These are phyloP conservation scores for Biscogniauxia marginata DNA, from an alignment of 2,329 filamentous ascomycete species.

Conservation along the genomic window DNA sequence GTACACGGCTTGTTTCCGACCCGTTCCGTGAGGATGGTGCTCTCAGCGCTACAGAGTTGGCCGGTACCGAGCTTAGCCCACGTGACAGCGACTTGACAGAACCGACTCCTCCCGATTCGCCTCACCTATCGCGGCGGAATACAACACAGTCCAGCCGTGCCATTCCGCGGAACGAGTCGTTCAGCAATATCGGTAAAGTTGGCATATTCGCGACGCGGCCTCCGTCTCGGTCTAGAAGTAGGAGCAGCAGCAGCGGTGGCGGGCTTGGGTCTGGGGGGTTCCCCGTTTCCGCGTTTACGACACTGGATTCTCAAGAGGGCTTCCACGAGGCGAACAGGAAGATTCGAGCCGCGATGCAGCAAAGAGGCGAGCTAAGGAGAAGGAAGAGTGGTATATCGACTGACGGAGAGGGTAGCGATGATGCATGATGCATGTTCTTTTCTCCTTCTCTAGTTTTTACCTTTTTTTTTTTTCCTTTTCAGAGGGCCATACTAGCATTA, in stretches of 20 bases:
- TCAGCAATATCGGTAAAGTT: constrained; percentile 83
- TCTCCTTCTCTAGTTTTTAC: constrained; percentile 2
- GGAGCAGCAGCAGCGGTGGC: constrained; percentile 54
- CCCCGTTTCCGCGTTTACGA: constrained; percentile 68
- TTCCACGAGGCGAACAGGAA: constrained; percentile 82
- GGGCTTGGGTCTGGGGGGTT: constrained; percentile 61
- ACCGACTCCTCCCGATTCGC: constrained; percentile 29
- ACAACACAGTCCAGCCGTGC: constrained; percentile 54
- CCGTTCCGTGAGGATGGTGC: constrained; percentile 38
- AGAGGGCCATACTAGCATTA: neutral
- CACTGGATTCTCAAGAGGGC: constrained; percentile 64
- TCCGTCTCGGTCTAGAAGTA: constrained; percentile 65
- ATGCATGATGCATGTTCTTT: neutral
- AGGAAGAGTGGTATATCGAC: constrained; percentile 44
- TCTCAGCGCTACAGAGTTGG: constrained; percentile 31
- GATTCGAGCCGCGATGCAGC: constrained; percentile 81
- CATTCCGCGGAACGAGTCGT: constrained; percentile 85
- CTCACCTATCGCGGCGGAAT: constrained; percentile 42
- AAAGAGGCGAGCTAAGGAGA: constrained; percentile 64
- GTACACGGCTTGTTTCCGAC: constrained; percentile 66
- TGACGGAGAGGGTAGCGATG: constrained; percentile 23
- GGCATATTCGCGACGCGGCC: constrained; percentile 89
- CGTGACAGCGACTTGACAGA: constrained; percentile 18
- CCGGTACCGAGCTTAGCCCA: constrained; percentile 23
- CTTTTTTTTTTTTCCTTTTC: constrained; percentile 3